Evolutionary conservation across 2,329 filamentous ascomycete genomes (phyloP).

Genomic region (Xylaria sp.): DNA sequence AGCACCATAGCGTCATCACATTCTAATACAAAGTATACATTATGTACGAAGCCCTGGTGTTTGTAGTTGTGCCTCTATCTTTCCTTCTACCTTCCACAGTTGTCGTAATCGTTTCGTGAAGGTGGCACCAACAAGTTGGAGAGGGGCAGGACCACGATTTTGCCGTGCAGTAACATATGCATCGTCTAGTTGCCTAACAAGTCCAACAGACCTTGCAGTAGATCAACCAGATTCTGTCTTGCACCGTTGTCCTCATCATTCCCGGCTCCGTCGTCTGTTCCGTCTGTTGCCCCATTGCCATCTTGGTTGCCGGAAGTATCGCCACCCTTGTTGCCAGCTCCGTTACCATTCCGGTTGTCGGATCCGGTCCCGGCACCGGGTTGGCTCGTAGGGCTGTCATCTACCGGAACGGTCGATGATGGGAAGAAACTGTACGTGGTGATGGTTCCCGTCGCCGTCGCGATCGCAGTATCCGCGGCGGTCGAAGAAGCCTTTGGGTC

Average conservation of each 20-base stretch:
- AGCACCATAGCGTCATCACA: neutral
- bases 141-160: neutral
- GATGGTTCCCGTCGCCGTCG: slow-evolving; percentile 18
- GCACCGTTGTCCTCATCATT: neutral
- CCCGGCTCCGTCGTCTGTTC: neutral
- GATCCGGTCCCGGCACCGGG: slow-evolving; percentile 15
- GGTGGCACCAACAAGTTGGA: neutral
- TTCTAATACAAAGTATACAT: neutral
- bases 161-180: neutral
- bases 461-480: neutral
- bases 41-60: neutral
- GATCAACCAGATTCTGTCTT: slow-evolving; percentile 6
- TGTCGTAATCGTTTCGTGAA: neutral
- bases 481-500: neutral
- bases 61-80: neutral
- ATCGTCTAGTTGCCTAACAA: slow-evolving; percentile 17
- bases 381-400: neutral
- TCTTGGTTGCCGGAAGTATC: neutral
- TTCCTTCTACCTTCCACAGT: neutral
- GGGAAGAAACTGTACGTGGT: slow-evolving; percentile 26
- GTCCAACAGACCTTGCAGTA: slow-evolving; percentile 20
- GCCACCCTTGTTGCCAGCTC: neutral
- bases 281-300: neutral
- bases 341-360: neutral
- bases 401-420: slow-evolving; percentile 23